Evolutionary conservation across 169 alveolate species (phyloP), one percentile per base, ranked within the genome.

Genomic region (Plasmodium billcollinsi): DNA sequence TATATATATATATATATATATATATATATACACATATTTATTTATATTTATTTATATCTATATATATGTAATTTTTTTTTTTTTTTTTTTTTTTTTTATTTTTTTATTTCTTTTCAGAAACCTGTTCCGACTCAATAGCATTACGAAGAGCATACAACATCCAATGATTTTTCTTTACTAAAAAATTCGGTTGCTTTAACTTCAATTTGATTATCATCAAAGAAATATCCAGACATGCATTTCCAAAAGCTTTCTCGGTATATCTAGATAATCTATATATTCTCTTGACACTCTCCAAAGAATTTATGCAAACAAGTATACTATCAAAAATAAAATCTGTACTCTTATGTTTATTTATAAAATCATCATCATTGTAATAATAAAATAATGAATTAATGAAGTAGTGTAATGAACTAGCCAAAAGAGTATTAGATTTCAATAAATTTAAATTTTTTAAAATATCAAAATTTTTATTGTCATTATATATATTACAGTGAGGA

Each of bases 401-500:
- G 50, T 78, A 70, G 45, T 78, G 89, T 12, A 78, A 69, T 14
- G 78, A 65, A 43, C 71, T 45, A 18, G 71, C 89, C 61, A 78
- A 59, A 2, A 75, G 63, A 45, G 33, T 63, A 56, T 58, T 78
- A 47, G 29, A 78, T 39, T 39, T 39, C 47, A 39, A 39, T 18
- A 78, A 52, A n/a, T 75, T 15, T 58, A 9, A 47, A 39, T 4
- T 15, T 39, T 67, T 63, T 18, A 49, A 24, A 29, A 58, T 47
- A 6, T 43, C 20, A 39, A 65, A 58, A 3, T 65, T 50, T 20
- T 49, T 78, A 5, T 11, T 18, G 2, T 39, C 43, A 9, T 65
- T 12, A 49, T 65, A 78, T 78, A 54, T 6, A 4, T 63, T 58
- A 26, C 52, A 75, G 52, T 78, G 89, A 2, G 89, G 80, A 58